Evolutionary conservation across 2,329 filamentous ascomycete species (phyloP).

Genomic region (Trichoderma breve): DNA sequence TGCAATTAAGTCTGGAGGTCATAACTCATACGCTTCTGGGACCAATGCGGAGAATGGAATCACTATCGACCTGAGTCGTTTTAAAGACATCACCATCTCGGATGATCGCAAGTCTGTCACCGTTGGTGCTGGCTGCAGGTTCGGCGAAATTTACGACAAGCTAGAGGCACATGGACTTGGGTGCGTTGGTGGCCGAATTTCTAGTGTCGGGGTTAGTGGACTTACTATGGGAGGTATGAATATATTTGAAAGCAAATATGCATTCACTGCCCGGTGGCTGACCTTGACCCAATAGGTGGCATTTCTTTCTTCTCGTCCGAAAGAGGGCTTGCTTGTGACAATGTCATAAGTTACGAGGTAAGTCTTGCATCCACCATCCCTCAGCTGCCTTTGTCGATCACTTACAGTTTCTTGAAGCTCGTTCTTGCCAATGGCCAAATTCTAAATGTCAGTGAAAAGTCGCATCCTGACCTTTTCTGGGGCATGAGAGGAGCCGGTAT

Average conservation of each 20-base stretch:
- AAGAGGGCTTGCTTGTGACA: conserved; percentile 1
- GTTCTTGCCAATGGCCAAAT: background rate
- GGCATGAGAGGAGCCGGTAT: background rate
- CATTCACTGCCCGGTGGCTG: background rate
- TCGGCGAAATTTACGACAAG: background rate
- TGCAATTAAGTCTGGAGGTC: background rate
- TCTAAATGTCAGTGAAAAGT: background rate
- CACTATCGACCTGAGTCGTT: background rate
- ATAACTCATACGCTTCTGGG: background rate
- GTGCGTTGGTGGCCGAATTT: background rate
- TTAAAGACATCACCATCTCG: background rate
- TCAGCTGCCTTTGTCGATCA: background rate
- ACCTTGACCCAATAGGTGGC: background rate
- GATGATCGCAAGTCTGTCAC: background rate
- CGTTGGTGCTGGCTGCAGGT: background rate
- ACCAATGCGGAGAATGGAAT: background rate
- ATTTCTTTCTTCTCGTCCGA: background rate
- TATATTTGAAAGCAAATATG: background rate
- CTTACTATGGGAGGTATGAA: background rate
- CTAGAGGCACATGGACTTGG: background rate
- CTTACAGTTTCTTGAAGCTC: background rate
- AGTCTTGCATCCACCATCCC: background rate
- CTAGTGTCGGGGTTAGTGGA: background rate
- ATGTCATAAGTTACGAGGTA: background rate
- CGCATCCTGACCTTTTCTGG: background rate